phyloP scores from a whole-genome alignment of 257 asterid species.

The Solanum tarapatanum region DNA sequence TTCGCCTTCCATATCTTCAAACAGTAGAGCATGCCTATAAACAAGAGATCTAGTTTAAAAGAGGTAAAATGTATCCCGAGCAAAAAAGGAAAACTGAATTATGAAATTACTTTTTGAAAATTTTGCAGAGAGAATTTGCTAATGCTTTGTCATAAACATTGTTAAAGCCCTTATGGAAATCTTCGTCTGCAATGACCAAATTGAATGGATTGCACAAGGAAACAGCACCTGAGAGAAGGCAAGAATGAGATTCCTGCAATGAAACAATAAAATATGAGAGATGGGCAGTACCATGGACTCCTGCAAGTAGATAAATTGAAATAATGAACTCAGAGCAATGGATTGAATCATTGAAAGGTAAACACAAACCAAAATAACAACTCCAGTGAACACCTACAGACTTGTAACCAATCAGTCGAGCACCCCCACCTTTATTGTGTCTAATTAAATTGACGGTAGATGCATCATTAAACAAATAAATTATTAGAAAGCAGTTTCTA shows the following conservation, averaged over 20 bases:
- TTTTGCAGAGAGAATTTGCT: slow-evolving; percentile 66
- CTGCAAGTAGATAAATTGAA: background rate
- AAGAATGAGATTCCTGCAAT: slow-evolving; percentile 69
- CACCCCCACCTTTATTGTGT: background rate
- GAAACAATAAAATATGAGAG: background rate
- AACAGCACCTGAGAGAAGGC: slow-evolving; percentile 89
- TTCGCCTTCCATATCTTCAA: slow-evolving; percentile 84
- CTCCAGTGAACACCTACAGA: background rate
- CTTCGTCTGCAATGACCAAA: slow-evolving; percentile 89
- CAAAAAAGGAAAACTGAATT: slow-evolving; percentile 4
- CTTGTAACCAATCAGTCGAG: background rate
- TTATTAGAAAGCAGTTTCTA: background rate
- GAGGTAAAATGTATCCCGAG: background rate
- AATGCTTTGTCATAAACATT: slow-evolving; percentile 83
- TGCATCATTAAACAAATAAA: background rate
- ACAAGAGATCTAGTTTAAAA: background rate
- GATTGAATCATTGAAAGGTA: background rate
- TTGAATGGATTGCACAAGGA: slow-evolving; percentile 96
- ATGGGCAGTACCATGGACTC: background rate
- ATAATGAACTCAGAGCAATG: background rate
- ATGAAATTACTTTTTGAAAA: slow-evolving; percentile 50
- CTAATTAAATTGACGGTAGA: background rate
- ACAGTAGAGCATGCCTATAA: slow-evolving; percentile 77
- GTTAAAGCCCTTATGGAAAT: slow-evolving; percentile 90
- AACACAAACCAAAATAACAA: background rate